Evolutionary conservation across 2,329 filamentous ascomycete genomes (phyloP).

Genomic region (Pseudogymnoascus sp.): DNA sequence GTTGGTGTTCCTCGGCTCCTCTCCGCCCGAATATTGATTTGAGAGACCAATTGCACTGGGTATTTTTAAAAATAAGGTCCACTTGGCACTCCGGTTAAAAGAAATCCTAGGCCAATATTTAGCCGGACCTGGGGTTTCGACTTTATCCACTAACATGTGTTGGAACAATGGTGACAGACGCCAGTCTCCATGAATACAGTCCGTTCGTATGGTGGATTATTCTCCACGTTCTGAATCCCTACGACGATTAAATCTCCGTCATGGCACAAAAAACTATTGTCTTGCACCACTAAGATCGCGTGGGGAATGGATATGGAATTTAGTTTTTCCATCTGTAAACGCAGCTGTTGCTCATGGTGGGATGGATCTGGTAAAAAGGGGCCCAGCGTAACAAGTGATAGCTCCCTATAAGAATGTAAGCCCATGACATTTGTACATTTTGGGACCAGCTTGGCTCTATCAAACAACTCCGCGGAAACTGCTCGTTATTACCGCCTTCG

Average conservation of each 20-base stretch:
- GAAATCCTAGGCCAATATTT: not conserved
- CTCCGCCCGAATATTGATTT: not conserved
- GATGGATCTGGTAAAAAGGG: not conserved
- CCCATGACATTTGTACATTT: not conserved
- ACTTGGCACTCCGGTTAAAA: constrained; percentile 3
- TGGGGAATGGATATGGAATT: not conserved
- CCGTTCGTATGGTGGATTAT: constrained; percentile 7
- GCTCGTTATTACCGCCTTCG: not conserved
- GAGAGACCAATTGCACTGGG: not conserved
- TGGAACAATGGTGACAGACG: not conserved
- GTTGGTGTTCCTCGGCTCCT: not conserved
- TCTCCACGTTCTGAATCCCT: not conserved
- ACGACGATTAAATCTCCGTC: not conserved
- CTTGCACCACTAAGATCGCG: not conserved
- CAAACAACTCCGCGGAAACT: not conserved
- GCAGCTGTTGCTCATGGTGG: not conserved
- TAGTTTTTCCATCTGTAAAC: not conserved
- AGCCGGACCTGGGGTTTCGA: not conserved
- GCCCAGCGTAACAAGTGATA: not conserved
- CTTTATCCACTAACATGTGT: constrained; percentile 1
- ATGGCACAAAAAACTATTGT: not conserved
- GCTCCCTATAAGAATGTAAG: not conserved
- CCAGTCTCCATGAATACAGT: not conserved
- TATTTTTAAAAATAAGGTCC: constrained; percentile 7
- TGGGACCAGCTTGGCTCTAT: not conserved